Base-by-base conservation (phyloP, 2,329 filamentous ascomycete species). In the Alternaria arborescens region DNA sequence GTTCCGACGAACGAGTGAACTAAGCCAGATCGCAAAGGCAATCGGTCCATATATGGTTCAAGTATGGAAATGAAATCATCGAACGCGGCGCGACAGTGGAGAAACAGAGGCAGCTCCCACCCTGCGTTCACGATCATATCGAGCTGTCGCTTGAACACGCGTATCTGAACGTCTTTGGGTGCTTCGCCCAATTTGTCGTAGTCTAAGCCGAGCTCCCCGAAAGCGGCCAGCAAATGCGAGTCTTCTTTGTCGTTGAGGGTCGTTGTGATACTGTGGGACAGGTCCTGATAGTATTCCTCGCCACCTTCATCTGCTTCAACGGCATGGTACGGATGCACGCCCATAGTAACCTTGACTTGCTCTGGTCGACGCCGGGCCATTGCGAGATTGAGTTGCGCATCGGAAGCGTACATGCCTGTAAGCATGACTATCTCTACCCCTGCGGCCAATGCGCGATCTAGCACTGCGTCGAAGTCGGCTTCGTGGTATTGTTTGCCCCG, bases 251-350 rank as follows among this genome's bases (percentile, higher is more conserved):
- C 64, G 0, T 66, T 58, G 1, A 71, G 42, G 16, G 75, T 65
- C 1, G 67, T 60, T 0, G 72, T 65, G 1, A 78, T 66, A 0
- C 52, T 51, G 2, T 70, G 62, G 0, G 62, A 68, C 5, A 81
- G 61, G 1, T 74, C 52, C 0, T 57, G 32, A 2, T 79, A 69
- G 5, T 79, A 71, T 1, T 53, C 57, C 18, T 76, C 69, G 5
- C 60, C 69, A 53, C 59, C 64, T 0, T 60, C 69, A 7, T 81
- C 80, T 1, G 82, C 78, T 57, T 84, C 82, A 0, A 68, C 68
- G 0, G 82, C 83, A 48, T 86, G 82, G 56, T 86, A 85, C 0
- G 83, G 83, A 58, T 85, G 84, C 4, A 85, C 77, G 1, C 84
- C 83, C 10, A 85, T 74, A 2, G 83, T 85, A 57, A 83, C 70